A percentile compares a stretch with the other conserved stretches of the same genome.
phyloP scores from a whole-genome alignment of 495 filamentous ascomycete species.

The Penicillium silybi region DNA sequence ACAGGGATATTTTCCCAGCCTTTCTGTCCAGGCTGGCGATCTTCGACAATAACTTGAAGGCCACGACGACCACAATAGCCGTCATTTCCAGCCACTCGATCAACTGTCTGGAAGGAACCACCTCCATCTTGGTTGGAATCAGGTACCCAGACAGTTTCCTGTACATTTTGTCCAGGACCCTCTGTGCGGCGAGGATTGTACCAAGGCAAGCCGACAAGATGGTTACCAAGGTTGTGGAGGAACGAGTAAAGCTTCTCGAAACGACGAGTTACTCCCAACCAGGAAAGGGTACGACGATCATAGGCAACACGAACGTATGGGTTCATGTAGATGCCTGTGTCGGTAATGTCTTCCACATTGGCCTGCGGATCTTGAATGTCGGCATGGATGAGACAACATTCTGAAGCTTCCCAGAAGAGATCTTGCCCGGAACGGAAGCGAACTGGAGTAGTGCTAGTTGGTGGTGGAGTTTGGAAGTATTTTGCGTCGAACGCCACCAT shows the following conservation, averaged over 20 bases:
- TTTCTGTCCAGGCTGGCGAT: constrained; percentile 45
- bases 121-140: constrained; percentile 24
- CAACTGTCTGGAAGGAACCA: constrained; percentile 40
- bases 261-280: constrained; percentile 51
- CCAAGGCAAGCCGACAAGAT: constrained; percentile 50
- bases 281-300: constrained; percentile 46
- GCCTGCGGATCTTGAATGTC: constrained; percentile 53
- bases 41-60: constrained; percentile 53
- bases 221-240: constrained; percentile 52
- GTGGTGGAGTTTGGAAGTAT: constrained; percentile 46
- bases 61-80: constrained; percentile 56
- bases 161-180: constrained; percentile 47
- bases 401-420: constrained; percentile 70
- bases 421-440: constrained; percentile 64
- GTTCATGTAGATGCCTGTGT: constrained; percentile 65
- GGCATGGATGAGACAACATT: constrained; percentile 75
- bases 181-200: constrained; percentile 56
- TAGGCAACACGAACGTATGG: constrained; percentile 71
- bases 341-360: constrained; percentile 35
- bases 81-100: constrained; percentile 44
- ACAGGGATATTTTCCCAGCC: constrained; percentile 48
- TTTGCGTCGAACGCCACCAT: constrained; percentile 74
- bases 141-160: constrained; percentile 52
- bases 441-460: constrained; percentile 36
- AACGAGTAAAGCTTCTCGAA: constrained; percentile 57